A percentile compares a stretch with the other conserved stretches of the same genome.
Conservation (phyloP, 345 rosid species). For the Mercurialis annua region DNA sequence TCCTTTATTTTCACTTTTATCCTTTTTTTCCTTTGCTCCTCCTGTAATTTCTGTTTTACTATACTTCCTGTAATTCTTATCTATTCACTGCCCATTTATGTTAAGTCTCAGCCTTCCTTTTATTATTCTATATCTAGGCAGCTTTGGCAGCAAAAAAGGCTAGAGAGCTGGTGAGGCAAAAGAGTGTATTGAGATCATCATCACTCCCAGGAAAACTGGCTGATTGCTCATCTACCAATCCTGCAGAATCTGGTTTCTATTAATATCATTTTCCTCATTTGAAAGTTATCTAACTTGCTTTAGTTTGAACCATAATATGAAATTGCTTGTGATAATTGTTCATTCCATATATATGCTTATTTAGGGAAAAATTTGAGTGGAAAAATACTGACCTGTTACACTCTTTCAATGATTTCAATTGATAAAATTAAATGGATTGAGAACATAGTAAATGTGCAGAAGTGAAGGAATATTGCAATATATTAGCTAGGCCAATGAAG, state of each 20-base stretch:
- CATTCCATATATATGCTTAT: not conserved
- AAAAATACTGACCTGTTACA: too few relatives aligned
- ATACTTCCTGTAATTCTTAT: not conserved
- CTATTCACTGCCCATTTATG: not conserved
- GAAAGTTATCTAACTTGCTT: not conserved
- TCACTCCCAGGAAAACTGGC: slow-evolving; percentile 99
- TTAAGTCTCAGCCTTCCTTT: slow-evolving; percentile 1
- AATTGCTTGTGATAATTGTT: not conserved
- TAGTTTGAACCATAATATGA: not conserved
- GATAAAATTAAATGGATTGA: too few relatives aligned
- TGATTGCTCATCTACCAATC: slow-evolving; percentile 89
- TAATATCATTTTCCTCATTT: not conserved
- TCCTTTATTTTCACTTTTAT: not conserved
- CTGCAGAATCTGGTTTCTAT: slow-evolving; percentile 80
- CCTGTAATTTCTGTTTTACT: not conserved
- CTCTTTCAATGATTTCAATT: too few relatives aligned
- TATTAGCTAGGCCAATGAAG: too few relatives aligned
- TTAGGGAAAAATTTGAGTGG: too few relatives aligned
- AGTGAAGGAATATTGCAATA: too few relatives aligned
- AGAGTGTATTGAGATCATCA: slow-evolving; percentile 83
- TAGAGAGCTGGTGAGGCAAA: slow-evolving; percentile 88
- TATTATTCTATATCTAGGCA: slow-evolving; percentile 50
- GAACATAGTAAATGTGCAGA: too few relatives aligned
- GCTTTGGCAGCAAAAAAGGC: slow-evolving; percentile 99
- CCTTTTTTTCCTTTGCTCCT: not conserved